phyloP scores from a whole-genome alignment of 495 filamentous ascomycete species.

The Hypoxylon perforatum region DNA sequence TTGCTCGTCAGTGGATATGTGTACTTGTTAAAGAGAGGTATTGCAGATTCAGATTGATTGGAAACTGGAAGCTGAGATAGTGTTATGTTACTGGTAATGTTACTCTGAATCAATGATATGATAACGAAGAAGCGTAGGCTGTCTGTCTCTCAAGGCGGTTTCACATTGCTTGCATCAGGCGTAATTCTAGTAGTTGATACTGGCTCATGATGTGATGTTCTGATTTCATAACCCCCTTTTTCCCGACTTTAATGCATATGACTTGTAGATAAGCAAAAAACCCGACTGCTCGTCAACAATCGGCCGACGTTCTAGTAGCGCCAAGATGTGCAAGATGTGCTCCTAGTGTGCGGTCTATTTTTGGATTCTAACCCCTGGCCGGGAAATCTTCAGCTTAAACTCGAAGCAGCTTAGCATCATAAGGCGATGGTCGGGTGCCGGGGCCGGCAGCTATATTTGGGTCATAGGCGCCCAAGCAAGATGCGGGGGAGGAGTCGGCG shows the following conservation, averaged over 20 bases:
- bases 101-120: not conserved
- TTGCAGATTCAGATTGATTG: not conserved
- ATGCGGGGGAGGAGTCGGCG: slow-evolving; percentile 27
- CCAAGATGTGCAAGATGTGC: too few relatives aligned
- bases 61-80: not conserved
- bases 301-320: slow-evolving; percentile 1
- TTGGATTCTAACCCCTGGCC: slow-evolving; percentile 15
- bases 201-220: too few relatives aligned
- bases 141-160: not conserved
- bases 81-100: not conserved
- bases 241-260: too few relatives aligned
- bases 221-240: too few relatives aligned
- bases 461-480: slow-evolving; percentile 34
- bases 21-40: not conserved
- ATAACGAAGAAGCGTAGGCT: not conserved
- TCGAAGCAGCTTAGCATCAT: slow-evolving; percentile 2
- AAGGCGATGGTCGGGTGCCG: slow-evolving; percentile 8
- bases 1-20: not conserved
- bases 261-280: not conserved
- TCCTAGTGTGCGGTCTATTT: slow-evolving; percentile 20
- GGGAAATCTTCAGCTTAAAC: slow-evolving; percentile 5
- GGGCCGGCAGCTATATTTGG: slow-evolving; percentile 33
- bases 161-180: not conserved
- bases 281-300: slow-evolving; percentile 24
- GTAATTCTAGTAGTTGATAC: not conserved